These are phyloP conservation scores for Spongiforma sp. DNA, from an alignment of 1,284 basidiomycete species.

Conservation along the genomic window DNA sequence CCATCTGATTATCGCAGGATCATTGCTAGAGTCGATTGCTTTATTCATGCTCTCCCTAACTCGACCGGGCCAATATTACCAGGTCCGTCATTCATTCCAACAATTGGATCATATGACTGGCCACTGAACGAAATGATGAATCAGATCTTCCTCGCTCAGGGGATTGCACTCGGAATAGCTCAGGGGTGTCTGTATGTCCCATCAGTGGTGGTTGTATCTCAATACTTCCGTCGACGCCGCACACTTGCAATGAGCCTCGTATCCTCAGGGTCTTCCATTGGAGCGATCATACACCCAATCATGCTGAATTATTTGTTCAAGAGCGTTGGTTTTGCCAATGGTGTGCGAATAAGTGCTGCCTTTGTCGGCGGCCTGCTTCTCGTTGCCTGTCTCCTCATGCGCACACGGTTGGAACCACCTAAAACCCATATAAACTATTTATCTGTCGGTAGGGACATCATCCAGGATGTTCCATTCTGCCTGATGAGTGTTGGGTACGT, in stretches of 20 bases:
- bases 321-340: conserved; percentile 31
- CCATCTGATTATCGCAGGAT: conserved; percentile 32
- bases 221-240: conserved; percentile 39
- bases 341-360: conserved; percentile 38
- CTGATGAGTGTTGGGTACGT: conserved; percentile 28
- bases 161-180: conserved; percentile 38
- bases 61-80: conserved; percentile 31
- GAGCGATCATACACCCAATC: conserved; percentile 39
- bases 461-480: conserved; percentile 30
- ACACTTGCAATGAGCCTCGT: conserved; percentile 41
- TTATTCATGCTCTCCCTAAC: conserved; percentile 36
- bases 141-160: conserved; percentile 44
- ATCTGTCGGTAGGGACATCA: conserved; percentile 19
- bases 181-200: conserved; percentile 39
- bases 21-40: conserved; percentile 29
- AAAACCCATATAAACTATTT: conserved; percentile 22
- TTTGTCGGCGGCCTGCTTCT: conserved; percentile 33
- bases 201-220: conserved; percentile 36
- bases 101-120: neutral
- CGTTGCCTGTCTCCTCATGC: conserved; percentile 33
- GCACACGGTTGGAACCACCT: conserved; percentile 34
- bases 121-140: conserved; percentile 15
- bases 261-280: conserved; percentile 39
- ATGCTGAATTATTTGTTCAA: conserved; percentile 48
- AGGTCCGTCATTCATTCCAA: conserved; percentile 15